Base-by-base conservation (phyloP, 257 asterid species). In the Scutellaria minor region DNA sequence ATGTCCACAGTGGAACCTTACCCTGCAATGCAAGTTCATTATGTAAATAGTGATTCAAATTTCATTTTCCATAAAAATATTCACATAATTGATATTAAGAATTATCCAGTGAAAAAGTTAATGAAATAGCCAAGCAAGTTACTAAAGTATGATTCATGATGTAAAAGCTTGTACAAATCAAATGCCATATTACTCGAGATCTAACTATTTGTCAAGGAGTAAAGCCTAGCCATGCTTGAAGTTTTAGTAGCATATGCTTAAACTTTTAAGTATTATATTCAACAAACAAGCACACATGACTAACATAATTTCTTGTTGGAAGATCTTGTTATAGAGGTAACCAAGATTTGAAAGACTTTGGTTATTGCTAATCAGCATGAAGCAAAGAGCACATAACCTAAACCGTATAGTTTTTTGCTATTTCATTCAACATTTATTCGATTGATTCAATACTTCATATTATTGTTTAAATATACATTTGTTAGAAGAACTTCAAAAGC, bases 1-100 rank as follows among this genome's bases (percentile, higher is more conserved):
- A 83, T 95, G 99, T 39, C 99, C 99, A 52, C 92, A 95, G 77
- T 95, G 99, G 87, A 95, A 95, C 81, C 99, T 86, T 66, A 95
- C 98, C 91, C 98, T 95, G 94, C 77, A 72, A 77, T 68, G 75
- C 37, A 24, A 2, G 27, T 24, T 24, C 2, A 24, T 24, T 24
- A 24, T 24, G 27, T 0, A 24, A 24, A 24, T 24, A 1, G 27
- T 24, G 27, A 24, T 24, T 24, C 27, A 24, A 24, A 18, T 18
- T 18, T 18, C 18, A 18, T 18, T 18, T 18, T 18, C 0, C 0
- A 18, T 18, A 18, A 18, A 18, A 18, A 18, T 18, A 18, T 18
- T 18, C 18, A 18, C 18, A 18, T 0, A 18, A 18, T 18, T 18
- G 18, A 18, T 18, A 18, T 18, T 18, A 0, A 18, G 18, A 18